Conservation (phyloP, 192 early-diverging fungal genomes). For the Dissophora ornata region DNA sequence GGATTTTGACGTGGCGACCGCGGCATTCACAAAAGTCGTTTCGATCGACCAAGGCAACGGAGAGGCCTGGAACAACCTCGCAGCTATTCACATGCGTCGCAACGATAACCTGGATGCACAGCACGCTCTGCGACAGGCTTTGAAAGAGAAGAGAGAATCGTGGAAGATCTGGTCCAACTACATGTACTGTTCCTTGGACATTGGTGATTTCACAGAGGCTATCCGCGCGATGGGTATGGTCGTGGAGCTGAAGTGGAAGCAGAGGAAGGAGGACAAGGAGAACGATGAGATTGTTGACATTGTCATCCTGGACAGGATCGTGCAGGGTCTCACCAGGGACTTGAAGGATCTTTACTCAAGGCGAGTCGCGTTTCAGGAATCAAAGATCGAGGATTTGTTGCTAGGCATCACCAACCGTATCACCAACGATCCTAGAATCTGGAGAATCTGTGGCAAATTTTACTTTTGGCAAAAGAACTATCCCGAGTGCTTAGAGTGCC, state of each 20-base stretch:
- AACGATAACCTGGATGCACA: conserved; percentile 83
- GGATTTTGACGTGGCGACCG: conserved; percentile 79
- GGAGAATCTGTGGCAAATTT: conserved; percentile 81
- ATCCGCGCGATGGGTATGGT: conserved; percentile 87
- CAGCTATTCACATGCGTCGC: conserved; percentile 80
- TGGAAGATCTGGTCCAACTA: conserved; percentile 97
- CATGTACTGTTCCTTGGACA: conserved; percentile 78
- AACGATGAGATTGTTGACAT: conserved; percentile 86
- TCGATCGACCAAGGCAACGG: conserved; percentile 81
- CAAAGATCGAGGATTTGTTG: conserved; percentile 72
- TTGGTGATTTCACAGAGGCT: conserved; percentile 84
- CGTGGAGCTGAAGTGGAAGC: conserved; percentile 80
- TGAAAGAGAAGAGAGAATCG: conserved; percentile 81
- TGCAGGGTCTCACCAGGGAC: conserved; percentile 70
- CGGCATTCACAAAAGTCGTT: conserved; percentile 83
- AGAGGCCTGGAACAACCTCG: conserved; percentile 98
- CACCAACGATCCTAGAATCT: conserved; percentile 77
- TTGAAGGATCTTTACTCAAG: conserved; percentile 66
- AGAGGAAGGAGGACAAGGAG: conserved; percentile 70
- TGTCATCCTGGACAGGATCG: conserved; percentile 80
- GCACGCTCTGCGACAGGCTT: conserved; percentile 83
- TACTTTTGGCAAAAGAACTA: conserved; percentile 74
- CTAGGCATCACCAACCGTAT: conserved; percentile 81
- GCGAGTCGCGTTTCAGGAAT: conserved; percentile 60
- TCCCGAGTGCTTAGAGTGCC: conserved; percentile 78